A percentile compares a stretch with the other conserved stretches of the same genome.
Conservation (phyloP, 768 basidiomycete species). For the Gautieria morchelliformis region DNA sequence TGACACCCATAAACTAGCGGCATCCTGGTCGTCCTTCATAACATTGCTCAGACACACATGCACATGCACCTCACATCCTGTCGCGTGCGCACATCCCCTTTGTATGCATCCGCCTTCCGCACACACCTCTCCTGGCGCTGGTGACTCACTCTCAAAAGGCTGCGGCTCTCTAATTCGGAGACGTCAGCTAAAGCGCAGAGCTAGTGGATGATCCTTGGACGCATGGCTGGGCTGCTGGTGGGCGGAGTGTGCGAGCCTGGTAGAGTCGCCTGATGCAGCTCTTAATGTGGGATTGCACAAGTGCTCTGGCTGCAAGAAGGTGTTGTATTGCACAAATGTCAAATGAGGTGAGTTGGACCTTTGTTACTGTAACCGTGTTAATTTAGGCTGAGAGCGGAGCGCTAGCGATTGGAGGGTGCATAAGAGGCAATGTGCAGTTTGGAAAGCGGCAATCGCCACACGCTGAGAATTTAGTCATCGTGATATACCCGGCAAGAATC, state of each 20-base stretch:
- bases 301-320: too few species aligned
- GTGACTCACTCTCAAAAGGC: background rate
- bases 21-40: constrained; percentile 5
- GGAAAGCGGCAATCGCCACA: too few species aligned
- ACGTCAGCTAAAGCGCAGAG: background rate
- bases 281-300: too few species aligned
- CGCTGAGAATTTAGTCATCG: too few species aligned
- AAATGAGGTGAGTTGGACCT: too few species aligned
- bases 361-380: too few species aligned
- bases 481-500: too few species aligned
- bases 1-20: background rate
- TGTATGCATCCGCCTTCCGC: constrained; percentile 2
- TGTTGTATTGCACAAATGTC: too few species aligned
- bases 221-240: constrained; percentile 1
- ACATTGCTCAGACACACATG: constrained; percentile 8
- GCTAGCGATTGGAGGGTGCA: too few species aligned
- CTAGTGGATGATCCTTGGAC: constrained; percentile 2
- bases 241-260: constrained; percentile 30
- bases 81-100: constrained; percentile 7
- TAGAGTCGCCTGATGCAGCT: too few species aligned
- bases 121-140: constrained; percentile 5
- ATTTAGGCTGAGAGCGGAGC: too few species aligned
- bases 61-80: constrained; percentile 5
- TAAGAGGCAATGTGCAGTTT: too few species aligned
- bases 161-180: background rate